These are phyloP conservation scores for Vaccinium myrtillus DNA, from an alignment of 148 eudicot species.

Conservation along the genomic window DNA sequence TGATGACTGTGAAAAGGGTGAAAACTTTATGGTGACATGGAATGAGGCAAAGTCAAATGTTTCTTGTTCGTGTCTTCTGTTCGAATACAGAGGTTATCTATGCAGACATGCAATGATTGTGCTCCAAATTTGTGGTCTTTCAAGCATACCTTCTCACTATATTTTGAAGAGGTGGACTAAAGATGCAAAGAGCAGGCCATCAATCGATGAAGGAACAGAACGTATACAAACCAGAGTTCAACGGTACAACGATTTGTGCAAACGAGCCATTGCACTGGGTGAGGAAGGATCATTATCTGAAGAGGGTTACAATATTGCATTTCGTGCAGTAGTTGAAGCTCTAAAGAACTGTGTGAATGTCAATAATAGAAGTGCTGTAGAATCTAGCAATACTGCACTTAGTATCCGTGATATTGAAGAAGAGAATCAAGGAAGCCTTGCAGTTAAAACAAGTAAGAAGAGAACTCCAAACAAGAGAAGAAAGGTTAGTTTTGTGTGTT, in stretches of 20 bases:
- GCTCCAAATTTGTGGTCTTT: constrained; percentile 55
- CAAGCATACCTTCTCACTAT: constrained; percentile 42
- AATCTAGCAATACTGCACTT: constrained; percentile 31
- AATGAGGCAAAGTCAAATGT: constrained; percentile 36
- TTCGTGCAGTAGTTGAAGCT: constrained; percentile 49
- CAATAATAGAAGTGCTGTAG: constrained; percentile 37
- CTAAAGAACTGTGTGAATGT: constrained; percentile 49
- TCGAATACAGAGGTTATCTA: constrained; percentile 50
- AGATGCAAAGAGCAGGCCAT: constrained; percentile 42
- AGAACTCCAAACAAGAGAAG: constrained; percentile 43
- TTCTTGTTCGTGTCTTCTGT: constrained; percentile 47
- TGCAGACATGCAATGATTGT: constrained; percentile 59
- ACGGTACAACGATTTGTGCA: constrained; percentile 43
- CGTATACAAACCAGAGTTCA: constrained; percentile 39
- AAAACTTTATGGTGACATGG: constrained; percentile 41
- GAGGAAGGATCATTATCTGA: constrained; percentile 60
- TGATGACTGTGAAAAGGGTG: constrained; percentile 44
- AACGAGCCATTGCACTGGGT: constrained; percentile 49
- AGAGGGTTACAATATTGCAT: constrained; percentile 45
- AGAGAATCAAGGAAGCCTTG: constrained; percentile 27
- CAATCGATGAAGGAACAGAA: constrained; percentile 32
- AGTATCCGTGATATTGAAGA: constrained; percentile 39
- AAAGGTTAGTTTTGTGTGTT: constrained; percentile 39
- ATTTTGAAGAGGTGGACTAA: constrained; percentile 56
- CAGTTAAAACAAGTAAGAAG: constrained; percentile 36